phyloP scores from a whole-genome alignment of 179 eudicot genomes.

The Carnegiea gigantea region DNA sequence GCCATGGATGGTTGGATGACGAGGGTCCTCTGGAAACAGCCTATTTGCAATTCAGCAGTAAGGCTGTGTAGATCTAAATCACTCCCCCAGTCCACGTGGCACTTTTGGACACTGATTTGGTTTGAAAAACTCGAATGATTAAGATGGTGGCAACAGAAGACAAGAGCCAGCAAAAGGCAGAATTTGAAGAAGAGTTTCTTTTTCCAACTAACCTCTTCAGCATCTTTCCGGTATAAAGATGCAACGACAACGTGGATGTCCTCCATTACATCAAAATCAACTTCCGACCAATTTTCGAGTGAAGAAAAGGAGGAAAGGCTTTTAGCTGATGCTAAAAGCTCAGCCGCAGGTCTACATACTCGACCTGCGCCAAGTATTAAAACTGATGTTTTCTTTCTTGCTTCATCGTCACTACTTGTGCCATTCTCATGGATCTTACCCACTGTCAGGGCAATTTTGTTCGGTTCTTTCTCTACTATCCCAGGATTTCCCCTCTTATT shows the following conservation, averaged over 20 bases:
- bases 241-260: conserved; percentile 82
- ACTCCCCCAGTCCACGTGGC: too few relatives aligned
- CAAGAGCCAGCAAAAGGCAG: conserved; percentile 2
- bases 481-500: conserved; percentile 44
- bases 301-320: conserved; percentile 46
- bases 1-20: not conserved
- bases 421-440: conserved; percentile 53
- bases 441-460: conserved; percentile 52
- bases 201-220: conserved; percentile 66
- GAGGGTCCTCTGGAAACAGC: not conserved
- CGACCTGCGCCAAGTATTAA: conserved; percentile 96
- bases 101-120: too few relatives aligned
- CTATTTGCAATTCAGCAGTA: too few relatives aligned
- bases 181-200: not conserved
- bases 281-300: conserved; percentile 39
- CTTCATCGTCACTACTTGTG: conserved; percentile 27
- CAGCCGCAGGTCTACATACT: conserved; percentile 94
- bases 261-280: conserved; percentile 47
- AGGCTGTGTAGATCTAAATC: too few relatives aligned
- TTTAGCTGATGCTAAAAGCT: conserved; percentile 67
- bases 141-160: too few relatives aligned
- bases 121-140: not conserved
- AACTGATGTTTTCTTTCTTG: conserved; percentile 43
- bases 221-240: conserved; percentile 79
- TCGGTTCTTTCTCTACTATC: conserved; percentile 32